A percentile compares a stretch with the other conserved stretches of the same genome.
Conservation (phyloP, 106 monocot species). For the Iris macrosiphon region DNA sequence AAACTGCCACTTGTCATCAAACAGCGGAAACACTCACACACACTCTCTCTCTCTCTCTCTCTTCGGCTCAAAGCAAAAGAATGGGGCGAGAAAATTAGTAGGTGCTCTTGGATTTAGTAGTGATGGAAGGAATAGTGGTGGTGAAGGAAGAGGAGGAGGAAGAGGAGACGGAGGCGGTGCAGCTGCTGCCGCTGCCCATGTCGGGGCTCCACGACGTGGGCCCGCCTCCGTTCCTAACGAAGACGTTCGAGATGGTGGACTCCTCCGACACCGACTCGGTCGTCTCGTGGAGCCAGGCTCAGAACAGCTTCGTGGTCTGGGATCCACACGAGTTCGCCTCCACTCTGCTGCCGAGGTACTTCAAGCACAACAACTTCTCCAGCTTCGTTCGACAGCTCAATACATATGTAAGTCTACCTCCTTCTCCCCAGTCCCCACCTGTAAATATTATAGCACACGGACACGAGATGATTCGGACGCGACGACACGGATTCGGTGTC, state of each 20-base stretch:
- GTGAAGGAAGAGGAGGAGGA: constrained; percentile 21
- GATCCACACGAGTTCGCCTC: constrained; percentile 41
- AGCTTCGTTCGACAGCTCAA: constrained; percentile 83
- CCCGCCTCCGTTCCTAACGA: constrained; percentile 58
- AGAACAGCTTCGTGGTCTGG: constrained; percentile 78
- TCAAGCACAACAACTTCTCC: constrained; percentile 85
- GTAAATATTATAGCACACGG: constrained; percentile 3
- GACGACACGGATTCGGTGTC: too few species aligned
- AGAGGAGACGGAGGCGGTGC: constrained; percentile 1
- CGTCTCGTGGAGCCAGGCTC: constrained; percentile 44
- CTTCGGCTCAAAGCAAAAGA: too few species aligned
- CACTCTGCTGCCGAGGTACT: constrained; percentile 44
- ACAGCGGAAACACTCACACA: too few species aligned
- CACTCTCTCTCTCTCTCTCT: too few species aligned
- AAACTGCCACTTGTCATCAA: too few species aligned
- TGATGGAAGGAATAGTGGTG: constrained; percentile 8
- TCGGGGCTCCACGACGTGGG: constrained; percentile 19
- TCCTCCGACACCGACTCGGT: constrained; percentile 46
- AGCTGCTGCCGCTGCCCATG: constrained; percentile 18
- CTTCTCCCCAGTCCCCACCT: not conserved
- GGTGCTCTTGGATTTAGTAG: too few species aligned
- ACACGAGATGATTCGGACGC: constrained; percentile 39
- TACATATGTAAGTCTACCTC: constrained; percentile 45
- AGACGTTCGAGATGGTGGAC: constrained; percentile 75
- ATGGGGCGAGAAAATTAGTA: too few species aligned